A percentile compares a stretch with the other conserved stretches of the same genome.
Conservation (phyloP, 805 yeast species). For the Candida lessepsii region DNA sequence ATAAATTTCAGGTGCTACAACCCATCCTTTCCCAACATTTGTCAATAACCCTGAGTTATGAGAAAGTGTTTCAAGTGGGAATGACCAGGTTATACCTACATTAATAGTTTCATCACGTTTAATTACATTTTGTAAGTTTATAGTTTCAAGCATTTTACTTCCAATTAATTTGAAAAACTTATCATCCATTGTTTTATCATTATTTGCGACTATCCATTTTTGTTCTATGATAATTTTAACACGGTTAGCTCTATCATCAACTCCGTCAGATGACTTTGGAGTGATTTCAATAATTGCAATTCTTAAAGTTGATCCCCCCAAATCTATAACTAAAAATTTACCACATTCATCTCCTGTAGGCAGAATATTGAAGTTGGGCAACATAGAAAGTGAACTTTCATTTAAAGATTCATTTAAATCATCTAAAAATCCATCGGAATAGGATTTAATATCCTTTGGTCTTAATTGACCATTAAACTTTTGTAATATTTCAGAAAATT, state of each 20-base stretch:
- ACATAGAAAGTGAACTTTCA: slow-evolving; percentile 34
- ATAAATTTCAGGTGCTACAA: slow-evolving; percentile 40
- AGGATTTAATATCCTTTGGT: slow-evolving; percentile 10
- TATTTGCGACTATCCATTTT: slow-evolving; percentile 40
- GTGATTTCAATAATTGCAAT: slow-evolving; percentile 37
- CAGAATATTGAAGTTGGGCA: slow-evolving; percentile 37
- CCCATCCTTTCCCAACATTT: slow-evolving; percentile 63
- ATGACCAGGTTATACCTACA: slow-evolving; percentile 18
- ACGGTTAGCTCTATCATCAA: slow-evolving; percentile 20
- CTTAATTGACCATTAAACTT: slow-evolving; percentile 10
- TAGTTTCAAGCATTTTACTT: slow-evolving; percentile 23
- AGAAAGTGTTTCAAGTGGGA: slow-evolving; percentile 46
- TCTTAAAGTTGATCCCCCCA: slow-evolving; percentile 58
- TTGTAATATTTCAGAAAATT: slow-evolving; percentile 6
- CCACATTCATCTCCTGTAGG: slow-evolving; percentile 40
- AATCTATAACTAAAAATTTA: slow-evolving; percentile 47
- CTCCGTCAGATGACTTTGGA: slow-evolving; percentile 10
- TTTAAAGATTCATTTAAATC: slow-evolving; percentile 31
- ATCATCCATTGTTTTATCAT: slow-evolving; percentile 37
- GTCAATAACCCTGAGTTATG: slow-evolving; percentile 46
- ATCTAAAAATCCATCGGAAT: slow-evolving; percentile 20
- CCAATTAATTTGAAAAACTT: slow-evolving; percentile 47
- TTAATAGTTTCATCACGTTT: slow-evolving; percentile 11
- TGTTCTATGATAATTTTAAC: slow-evolving; percentile 28
- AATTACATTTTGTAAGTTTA: slow-evolving; percentile 10